These are phyloP conservation scores for Pythium phragmitis DNA, from an alignment of 352 stramenopile species.

Conservation along the genomic window DNA sequence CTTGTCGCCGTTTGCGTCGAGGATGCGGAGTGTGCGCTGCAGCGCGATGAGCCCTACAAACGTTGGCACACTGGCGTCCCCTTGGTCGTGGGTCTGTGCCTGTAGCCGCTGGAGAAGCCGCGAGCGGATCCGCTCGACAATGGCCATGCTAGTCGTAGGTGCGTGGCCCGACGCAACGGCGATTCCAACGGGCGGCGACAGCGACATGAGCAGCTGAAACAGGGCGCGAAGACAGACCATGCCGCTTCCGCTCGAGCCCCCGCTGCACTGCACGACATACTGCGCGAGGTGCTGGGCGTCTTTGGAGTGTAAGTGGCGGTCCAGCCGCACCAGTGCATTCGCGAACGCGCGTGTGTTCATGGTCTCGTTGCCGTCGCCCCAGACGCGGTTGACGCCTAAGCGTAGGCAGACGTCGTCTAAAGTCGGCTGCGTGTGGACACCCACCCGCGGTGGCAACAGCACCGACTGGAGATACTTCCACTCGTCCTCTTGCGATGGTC, in stretches of 20 bases:
- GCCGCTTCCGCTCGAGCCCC: slow-evolving; percentile 5
- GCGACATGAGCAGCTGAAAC: background rate
- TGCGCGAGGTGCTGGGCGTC: slow-evolving; percentile 33
- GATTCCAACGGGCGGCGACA: background rate
- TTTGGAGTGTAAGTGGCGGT: slow-evolving; percentile 42
- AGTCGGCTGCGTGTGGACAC: slow-evolving; percentile 27
- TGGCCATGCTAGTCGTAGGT: background rate
- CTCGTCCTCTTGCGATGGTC: background rate
- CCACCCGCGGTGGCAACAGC: slow-evolving; percentile 10
- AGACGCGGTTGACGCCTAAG: slow-evolving; percentile 53
- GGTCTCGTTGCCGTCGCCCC: slow-evolving; percentile 56
- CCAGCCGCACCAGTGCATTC: slow-evolving; percentile 33
- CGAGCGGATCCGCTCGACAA: slow-evolving; percentile 22
- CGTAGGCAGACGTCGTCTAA: slow-evolving; percentile 48
- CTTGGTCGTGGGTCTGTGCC: slow-evolving; percentile 1
- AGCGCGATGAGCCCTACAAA: slow-evolving; percentile 36
- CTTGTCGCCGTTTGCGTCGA: slow-evolving; percentile 45
- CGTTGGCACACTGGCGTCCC: slow-evolving; percentile 1
- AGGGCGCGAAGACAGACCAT: slow-evolving; percentile 31
- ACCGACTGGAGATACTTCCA: slow-evolving; percentile 19
- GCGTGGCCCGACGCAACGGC: background rate
- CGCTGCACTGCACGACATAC: slow-evolving; percentile 26
- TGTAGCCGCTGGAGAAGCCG: slow-evolving; percentile 23
- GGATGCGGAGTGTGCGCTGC: slow-evolving; percentile 39
- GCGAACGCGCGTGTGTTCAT: slow-evolving; percentile 61